Evolutionary conservation across 164 flowering plant genomes (phyloP).

Genomic region (Santalum album): DNA sequence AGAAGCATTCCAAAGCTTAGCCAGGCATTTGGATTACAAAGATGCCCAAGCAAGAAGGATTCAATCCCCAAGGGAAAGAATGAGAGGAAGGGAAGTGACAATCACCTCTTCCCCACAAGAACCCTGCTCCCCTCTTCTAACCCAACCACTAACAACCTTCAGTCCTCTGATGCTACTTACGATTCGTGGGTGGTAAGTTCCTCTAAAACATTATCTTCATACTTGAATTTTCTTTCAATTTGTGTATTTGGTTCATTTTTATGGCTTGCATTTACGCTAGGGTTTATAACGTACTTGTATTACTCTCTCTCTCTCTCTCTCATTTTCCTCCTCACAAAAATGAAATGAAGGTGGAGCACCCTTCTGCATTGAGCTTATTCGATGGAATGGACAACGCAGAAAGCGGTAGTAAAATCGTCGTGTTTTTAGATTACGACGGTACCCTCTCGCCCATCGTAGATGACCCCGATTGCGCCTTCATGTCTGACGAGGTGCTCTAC

Average conservation of each 20-base stretch:
- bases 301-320: too few relatives aligned
- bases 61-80: constrained; percentile 12
- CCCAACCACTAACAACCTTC: constrained; percentile 2
- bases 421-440: constrained; percentile 71
- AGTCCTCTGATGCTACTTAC: constrained; percentile 11
- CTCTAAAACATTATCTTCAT: too few relatives aligned
- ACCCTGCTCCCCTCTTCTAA: constrained; percentile 3
- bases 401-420: constrained; percentile 42
- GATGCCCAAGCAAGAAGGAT: constrained; percentile 10
- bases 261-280: too few relatives aligned
- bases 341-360: constrained; percentile 42
- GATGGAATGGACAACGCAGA: constrained; percentile 29
- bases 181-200: constrained; percentile 47
- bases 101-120: background rate
- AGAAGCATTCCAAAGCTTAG: constrained; percentile 11
- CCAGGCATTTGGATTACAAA: constrained; percentile 27
- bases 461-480: constrained; percentile 59
- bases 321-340: too few relatives aligned
- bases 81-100: constrained; percentile 9
- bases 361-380: constrained; percentile 48
- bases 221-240: too few relatives aligned
- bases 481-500: constrained; percentile 44
- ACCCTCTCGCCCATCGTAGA: constrained; percentile 63
- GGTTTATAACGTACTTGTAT: too few relatives aligned
- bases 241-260: too few relatives aligned